Percentiles rank a stretch among this genome's conserved stretches.
These are phyloP conservation scores for Cocos nucifera DNA, from an alignment of 176 grass and related monocot species.

Conservation along the genomic window DNA sequence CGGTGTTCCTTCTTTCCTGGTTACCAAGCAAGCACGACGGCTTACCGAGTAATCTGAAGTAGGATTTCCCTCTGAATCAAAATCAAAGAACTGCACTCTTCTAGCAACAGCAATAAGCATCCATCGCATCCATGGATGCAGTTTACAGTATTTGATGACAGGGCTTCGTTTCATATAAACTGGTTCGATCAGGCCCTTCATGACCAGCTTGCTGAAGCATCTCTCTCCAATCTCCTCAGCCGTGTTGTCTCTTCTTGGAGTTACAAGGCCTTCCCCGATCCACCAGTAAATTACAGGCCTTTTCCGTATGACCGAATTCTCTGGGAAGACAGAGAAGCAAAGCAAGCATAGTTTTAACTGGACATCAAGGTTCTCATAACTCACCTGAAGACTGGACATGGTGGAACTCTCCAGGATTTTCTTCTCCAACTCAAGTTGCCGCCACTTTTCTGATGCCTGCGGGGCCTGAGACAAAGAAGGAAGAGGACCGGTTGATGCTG, in stretches of 20 bases:
- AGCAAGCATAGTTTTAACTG: slow-evolving; percentile 44
- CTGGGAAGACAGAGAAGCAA: slow-evolving; percentile 56
- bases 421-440: too few relatives aligned
- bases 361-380: slow-evolving; percentile 43
- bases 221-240: slow-evolving; percentile 19
- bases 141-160: slow-evolving; percentile 17
- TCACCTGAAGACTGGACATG: slow-evolving; percentile 28
- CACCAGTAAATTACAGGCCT: slow-evolving; percentile 61
- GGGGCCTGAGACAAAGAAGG: too few relatives aligned
- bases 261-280: slow-evolving; percentile 50
- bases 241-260: not conserved
- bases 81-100: slow-evolving; percentile 38
- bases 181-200: slow-evolving; percentile 32
- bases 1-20: not conserved
- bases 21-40: not conserved
- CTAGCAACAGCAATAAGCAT: slow-evolving; percentile 42
- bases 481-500: too few relatives aligned
- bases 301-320: slow-evolving; percentile 47
- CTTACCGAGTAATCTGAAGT: slow-evolving; percentile 14
- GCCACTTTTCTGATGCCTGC: too few relatives aligned
- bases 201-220: slow-evolving; percentile 34
- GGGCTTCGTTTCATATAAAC: slow-evolving; percentile 3
- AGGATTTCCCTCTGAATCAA: slow-evolving; percentile 39
- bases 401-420: too few relatives aligned
- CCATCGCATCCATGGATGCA: slow-evolving; percentile 38